These are phyloP conservation scores for Starmerella asiatica DNA, from an alignment of 805 yeast genomes.

Conservation along the genomic window DNA sequence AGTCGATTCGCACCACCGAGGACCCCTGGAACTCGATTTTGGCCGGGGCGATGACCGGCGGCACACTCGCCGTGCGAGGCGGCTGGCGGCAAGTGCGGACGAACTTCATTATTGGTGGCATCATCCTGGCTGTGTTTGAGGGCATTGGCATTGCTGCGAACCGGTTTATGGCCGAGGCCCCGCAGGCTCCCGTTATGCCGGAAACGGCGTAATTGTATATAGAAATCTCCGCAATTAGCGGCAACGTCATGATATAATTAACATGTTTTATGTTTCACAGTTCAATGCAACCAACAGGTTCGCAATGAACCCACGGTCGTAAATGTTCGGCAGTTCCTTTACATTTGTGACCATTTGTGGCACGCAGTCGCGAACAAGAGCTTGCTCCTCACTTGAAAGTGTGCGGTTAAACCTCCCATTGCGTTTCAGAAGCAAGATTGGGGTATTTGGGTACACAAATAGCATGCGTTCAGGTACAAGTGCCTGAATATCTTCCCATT, in stretches of 20 bases:
- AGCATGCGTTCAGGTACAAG: slow-evolving; percentile 34
- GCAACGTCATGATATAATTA: too few relatives aligned
- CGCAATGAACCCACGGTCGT: slow-evolving; percentile 26
- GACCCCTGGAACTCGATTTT: slow-evolving; percentile 97
- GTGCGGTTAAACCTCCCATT: slow-evolving; percentile 22
- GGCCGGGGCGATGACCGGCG: slow-evolving; percentile 97
- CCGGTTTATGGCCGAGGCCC: slow-evolving; percentile 69
- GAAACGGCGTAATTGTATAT: slow-evolving; percentile 13
- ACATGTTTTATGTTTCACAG: too few relatives aligned
- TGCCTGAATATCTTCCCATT: slow-evolving; percentile 55
- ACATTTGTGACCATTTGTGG: slow-evolving; percentile 20
- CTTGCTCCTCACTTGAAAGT: slow-evolving; percentile 22
- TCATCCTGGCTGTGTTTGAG: slow-evolving; percentile 89
- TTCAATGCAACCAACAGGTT: slow-evolving; percentile 15
- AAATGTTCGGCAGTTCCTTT: slow-evolving; percentile 29
- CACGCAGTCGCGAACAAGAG: slow-evolving; percentile 19
- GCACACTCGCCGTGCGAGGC: slow-evolving; percentile 94
- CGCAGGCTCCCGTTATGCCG: slow-evolving; percentile 30
- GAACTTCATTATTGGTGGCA: slow-evolving; percentile 94
- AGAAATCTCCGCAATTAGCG: slow-evolving; percentile 1
- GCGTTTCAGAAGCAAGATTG: slow-evolving; percentile 22
- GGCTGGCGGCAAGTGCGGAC: slow-evolving; percentile 96
- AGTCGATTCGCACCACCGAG: slow-evolving; percentile 91
- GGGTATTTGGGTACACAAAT: slow-evolving; percentile 20
- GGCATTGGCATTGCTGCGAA: slow-evolving; percentile 97